Percentiles rank a stretch among this genome's conserved stretches.
Conservation (phyloP, 257 asterid species). For the Nicotiana tomentosiformis region DNA sequence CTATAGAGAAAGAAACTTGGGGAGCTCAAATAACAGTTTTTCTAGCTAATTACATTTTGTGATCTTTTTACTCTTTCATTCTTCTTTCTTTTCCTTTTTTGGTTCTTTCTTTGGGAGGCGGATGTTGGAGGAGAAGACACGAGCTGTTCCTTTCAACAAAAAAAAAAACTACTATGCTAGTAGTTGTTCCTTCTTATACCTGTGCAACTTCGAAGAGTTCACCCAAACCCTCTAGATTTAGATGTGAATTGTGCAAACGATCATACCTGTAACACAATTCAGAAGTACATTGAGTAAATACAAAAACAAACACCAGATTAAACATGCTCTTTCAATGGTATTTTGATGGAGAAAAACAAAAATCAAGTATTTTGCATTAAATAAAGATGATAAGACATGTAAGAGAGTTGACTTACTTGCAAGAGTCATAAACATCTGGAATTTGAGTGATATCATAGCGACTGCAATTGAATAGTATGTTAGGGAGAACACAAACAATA, state of each 20-base stretch:
- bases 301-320: background rate
- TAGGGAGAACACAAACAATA: slow-evolving; percentile 2
- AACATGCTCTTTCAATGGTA: background rate
- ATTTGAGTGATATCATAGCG: slow-evolving; percentile 88
- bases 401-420: slow-evolving; percentile 64
- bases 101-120: background rate
- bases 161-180: background rate
- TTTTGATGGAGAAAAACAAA: background rate
- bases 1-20: background rate
- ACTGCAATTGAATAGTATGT: slow-evolving; percentile 42
- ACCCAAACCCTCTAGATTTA: slow-evolving; percentile 62
- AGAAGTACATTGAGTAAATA: background rate
- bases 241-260: slow-evolving; percentile 84
- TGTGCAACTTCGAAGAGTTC: slow-evolving; percentile 91
- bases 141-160: background rate
- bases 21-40: background rate
- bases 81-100: background rate
- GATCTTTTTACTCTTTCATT: background rate
- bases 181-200: slow-evolving; percentile 34
- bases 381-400: background rate
- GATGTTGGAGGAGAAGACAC: background rate
- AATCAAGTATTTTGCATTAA: background rate
- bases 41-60: background rate
- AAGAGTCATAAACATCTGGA: slow-evolving; percentile 95
- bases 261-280: slow-evolving; percentile 49